Base-by-base conservation (phyloP, 805 yeast species). In the Brettanomyces naardenensis region DNA sequence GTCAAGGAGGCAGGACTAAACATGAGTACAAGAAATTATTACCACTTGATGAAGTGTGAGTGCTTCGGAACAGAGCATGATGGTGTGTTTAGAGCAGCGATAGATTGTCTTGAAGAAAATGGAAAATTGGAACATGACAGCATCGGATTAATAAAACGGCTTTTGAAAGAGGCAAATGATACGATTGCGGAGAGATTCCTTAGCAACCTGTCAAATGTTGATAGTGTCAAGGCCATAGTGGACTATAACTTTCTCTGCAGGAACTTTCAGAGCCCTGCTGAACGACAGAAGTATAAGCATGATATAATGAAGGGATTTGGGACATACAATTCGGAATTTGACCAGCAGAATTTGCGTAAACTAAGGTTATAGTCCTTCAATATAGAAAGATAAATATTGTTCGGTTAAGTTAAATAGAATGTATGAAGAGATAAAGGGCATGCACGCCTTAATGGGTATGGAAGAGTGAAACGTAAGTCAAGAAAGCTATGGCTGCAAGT, bases 11-110 rank as follows among this genome's bases (percentile, higher is more conserved):
- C 35, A 5, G 30, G 34, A 3, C 19, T 49, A 0, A n/a, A 25
- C 4, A 40, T 53, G 10, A 28, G 45, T 1, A 32, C 38, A 7
- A 31, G 36, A 4, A 49, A 52, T 28, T 46, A 46, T 22, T 29
- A 35, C 9, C 33, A 43, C 19, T 25, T 56, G 10, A 14, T 55
- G 40, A 41, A 28, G 21, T 36, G 45, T 5, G 56, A 56, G 34
- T 36, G 45, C 4, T 37, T 28, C 21, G 63, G 63, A 3, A 36
- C 31, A 10, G 59, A 53, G 28, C 49, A 47, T 31, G 55, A 49
- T 25, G 48, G 54, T 5, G 11, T 58, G 2, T 49, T 43, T 25
- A 30, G 46, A n/a, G 15, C 52, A 11, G 32, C 52, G 5, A 19
- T 42, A 1, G 22, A 43, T 7, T 21, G 38, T 6, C 17, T 54